A percentile compares a stretch with the other conserved stretches of the same genome.
Evolutionary conservation across 2,329 filamentous ascomycete genomes (phyloP).

Genomic region (Colletotrichum sp.): DNA sequence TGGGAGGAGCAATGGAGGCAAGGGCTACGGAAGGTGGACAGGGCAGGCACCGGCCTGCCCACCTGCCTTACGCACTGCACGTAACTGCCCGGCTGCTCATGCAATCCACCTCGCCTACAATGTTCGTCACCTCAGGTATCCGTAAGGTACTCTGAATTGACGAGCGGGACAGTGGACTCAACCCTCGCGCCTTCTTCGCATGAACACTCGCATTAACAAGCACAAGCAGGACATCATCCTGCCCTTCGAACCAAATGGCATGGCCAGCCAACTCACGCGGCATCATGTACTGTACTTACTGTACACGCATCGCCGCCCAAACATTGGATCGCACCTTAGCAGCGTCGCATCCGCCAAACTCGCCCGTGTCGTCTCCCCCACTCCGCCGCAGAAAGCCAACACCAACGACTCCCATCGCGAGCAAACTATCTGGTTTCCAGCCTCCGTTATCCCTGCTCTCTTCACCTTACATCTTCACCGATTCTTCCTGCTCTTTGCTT

Average conservation of each 20-base stretch:
- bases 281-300: neutral
- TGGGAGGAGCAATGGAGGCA: neutral
- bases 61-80: neutral
- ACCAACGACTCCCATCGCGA: neutral
- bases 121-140: neutral
- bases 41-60: neutral
- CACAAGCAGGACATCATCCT: neutral
- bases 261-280: neutral
- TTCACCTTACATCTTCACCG: slow-evolving; percentile 8
- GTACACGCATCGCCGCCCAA: slow-evolving; percentile 1
- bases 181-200: neutral
- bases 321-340: neutral
- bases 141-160: neutral
- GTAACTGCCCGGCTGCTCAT: neutral
- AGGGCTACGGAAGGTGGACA: neutral
- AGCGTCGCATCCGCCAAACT: neutral
- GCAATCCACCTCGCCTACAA: neutral
- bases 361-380: neutral
- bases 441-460: neutral
- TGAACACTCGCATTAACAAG: neutral
- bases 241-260: neutral
- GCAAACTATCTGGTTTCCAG: neutral
- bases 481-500: neutral
- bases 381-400: slow-evolving; percentile 9
- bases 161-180: neutral